phyloP scores from a whole-genome alignment of 345 rosid genomes.

The Pelargonium nanum region DNA sequence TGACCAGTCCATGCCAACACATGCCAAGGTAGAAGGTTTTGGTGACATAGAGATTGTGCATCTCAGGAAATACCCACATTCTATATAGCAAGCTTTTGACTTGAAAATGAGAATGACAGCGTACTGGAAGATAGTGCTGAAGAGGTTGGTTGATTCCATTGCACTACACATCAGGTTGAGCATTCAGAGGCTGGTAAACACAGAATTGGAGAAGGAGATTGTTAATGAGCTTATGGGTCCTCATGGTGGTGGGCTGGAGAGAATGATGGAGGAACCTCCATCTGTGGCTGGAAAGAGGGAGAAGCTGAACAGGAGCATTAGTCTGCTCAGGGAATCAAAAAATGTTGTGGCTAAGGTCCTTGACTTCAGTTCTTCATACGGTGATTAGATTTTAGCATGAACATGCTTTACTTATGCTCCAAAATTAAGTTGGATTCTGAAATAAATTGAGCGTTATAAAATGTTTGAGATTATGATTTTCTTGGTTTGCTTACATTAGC shows the following conservation, averaged over 20 bases:
- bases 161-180: conserved; percentile 14
- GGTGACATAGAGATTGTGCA: conserved; percentile 5
- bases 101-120: conserved; percentile 20
- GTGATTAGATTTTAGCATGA: background rate
- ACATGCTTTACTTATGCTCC: background rate
- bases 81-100: conserved; percentile 16
- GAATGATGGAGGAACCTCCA: conserved; percentile 23
- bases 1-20: background rate
- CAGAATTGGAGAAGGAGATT: conserved; percentile 16
- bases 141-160: conserved; percentile 22
- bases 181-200: conserved; percentile 12
- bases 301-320: conserved; percentile 18
- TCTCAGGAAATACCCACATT: background rate
- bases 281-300: conserved; percentile 9
- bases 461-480: no score
- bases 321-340: conserved; percentile 17
- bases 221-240: conserved; percentile 14
- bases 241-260: conserved; percentile 13
- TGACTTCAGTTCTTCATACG: background rate
- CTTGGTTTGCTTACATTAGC: no score
- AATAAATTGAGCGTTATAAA: no score
- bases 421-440: no score
- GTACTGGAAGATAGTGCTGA: conserved; percentile 24
- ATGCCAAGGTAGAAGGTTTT: background rate
- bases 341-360: conserved; percentile 14